These are phyloP conservation scores for Zymoseptoria ardabiliae DNA, from an alignment of 2,329 filamentous ascomycete genomes.

Conservation along the genomic window DNA sequence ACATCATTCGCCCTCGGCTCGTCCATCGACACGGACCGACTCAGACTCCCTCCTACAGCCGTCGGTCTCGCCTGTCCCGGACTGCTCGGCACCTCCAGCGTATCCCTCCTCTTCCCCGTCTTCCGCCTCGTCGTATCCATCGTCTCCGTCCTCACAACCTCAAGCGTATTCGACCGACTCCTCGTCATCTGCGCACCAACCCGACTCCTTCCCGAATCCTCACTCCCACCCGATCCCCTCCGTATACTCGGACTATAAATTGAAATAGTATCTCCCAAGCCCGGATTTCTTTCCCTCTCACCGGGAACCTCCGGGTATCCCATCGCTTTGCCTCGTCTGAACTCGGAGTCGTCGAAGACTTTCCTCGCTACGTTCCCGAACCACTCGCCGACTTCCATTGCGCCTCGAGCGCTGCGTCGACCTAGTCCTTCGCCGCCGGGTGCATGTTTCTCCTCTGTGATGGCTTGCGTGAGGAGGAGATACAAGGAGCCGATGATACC, in stretches of 20 bases:
- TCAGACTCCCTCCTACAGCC: not conserved
- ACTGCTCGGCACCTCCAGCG: constrained; percentile 5
- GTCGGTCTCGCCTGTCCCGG: constrained; percentile 1
- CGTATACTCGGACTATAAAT: constrained; percentile 5
- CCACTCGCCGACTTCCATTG: constrained; percentile 40
- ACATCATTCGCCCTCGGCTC: not conserved
- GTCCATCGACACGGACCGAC: not conserved
- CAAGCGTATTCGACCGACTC: not conserved
- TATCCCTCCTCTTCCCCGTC: constrained; percentile 5
- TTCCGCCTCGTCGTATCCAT: constrained; percentile 3
- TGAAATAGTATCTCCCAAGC: constrained; percentile 12
- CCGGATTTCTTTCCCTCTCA: constrained; percentile 41
- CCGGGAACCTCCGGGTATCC: constrained; percentile 53
- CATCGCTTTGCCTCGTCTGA: constrained; percentile 40
- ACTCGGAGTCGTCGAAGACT: constrained; percentile 45
- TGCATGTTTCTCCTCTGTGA: constrained; percentile 14
- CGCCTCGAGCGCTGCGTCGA: constrained; percentile 36
- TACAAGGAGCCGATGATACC: constrained; percentile 54
- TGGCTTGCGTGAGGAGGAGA: constrained; percentile 39
- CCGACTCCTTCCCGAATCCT: constrained; percentile 1
- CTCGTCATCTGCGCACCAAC: not conserved
- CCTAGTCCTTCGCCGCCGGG: constrained; percentile 4
- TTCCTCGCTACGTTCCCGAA: constrained; percentile 43
- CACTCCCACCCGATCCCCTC: constrained; percentile 5
- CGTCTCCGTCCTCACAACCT: not conserved